These are phyloP conservation scores for Carex cristatella DNA, from an alignment of 176 grass and related monocot species.

Conservation along the genomic window DNA sequence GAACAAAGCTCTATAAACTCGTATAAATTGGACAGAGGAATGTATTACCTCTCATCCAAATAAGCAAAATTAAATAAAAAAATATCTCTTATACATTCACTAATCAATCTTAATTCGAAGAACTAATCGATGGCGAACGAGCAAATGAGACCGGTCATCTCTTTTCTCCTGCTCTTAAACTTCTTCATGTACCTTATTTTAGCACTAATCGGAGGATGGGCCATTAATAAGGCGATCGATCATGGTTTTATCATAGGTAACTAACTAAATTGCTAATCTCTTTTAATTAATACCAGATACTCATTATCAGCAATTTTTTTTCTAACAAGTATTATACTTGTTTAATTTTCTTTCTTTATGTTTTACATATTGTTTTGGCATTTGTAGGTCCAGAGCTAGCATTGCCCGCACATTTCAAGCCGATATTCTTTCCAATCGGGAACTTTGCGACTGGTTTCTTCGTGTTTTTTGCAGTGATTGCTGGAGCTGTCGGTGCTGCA, in stretches of 20 bases:
- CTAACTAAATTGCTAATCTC: background rate
- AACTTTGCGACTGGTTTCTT: slow-evolving; percentile 93
- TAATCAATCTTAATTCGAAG: slow-evolving; percentile 8
- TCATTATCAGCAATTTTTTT: background rate
- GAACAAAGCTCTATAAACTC: slow-evolving; percentile 28
- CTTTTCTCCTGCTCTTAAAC: slow-evolving; percentile 62
- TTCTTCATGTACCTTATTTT: slow-evolving; percentile 70
- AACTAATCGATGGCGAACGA: slow-evolving; percentile 34
- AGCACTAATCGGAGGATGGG: slow-evolving; percentile 74
- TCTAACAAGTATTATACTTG: background rate
- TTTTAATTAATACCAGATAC: background rate
- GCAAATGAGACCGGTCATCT: slow-evolving; percentile 37
- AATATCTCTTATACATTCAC: background rate
- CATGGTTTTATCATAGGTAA: slow-evolving; percentile 77
- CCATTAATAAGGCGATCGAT: slow-evolving; percentile 51
- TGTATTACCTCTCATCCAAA: slow-evolving; percentile 17
- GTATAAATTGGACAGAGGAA: background rate
- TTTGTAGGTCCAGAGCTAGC: slow-evolving; percentile 42
- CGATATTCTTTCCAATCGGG: slow-evolving; percentile 82
- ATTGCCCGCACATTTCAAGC: slow-evolving; percentile 77
- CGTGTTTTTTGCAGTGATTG: slow-evolving; percentile 65
- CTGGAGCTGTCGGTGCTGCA: slow-evolving; percentile 52
- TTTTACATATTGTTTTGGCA: slow-evolving; percentile 1
- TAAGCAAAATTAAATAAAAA: background rate
- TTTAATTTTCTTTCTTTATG: background rate